Percentiles rank a stretch among this genome's conserved stretches.
phyloP scores from a whole-genome alignment of 2,329 filamentous ascomycete genomes.

The Epicoccum sorghinum region DNA sequence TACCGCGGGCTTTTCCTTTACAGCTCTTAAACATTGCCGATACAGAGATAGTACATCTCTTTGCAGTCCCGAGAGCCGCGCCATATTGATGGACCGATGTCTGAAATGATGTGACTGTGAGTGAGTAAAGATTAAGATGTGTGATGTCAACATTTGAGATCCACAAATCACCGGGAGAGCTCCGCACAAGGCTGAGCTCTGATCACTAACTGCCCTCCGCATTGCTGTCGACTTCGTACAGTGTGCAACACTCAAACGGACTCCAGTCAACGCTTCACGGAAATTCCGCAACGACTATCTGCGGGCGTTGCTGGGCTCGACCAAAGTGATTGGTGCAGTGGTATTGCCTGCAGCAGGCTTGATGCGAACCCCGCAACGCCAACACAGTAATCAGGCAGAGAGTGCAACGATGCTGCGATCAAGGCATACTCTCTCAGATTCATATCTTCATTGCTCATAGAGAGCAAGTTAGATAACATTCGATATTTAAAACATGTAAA shows the following conservation, averaged over 20 bases:
- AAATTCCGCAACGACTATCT: no score
- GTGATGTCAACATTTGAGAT: slow-evolving; percentile 16
- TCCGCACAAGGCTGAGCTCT: slow-evolving; percentile 1
- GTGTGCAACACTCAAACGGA: no score
- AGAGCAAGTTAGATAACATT: no score
- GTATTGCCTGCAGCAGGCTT: neutral
- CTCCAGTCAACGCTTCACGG: no score
- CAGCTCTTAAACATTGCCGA: slow-evolving; percentile 80
- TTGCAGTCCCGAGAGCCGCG: slow-evolving; percentile 82
- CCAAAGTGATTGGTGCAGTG: neutral
- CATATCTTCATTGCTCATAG: neutral
- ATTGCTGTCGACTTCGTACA: neutral
- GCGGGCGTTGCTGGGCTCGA: no score
- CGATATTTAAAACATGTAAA: no score
- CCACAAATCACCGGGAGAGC: neutral
- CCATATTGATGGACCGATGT: slow-evolving; percentile 29
- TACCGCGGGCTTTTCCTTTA: slow-evolving; percentile 79
- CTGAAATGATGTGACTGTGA: neutral
- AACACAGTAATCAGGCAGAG: neutral
- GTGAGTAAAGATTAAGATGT: neutral
- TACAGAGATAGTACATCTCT: slow-evolving; percentile 87
- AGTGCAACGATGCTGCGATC: neutral
- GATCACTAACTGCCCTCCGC: slow-evolving; percentile 1
- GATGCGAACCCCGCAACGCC: slow-evolving; percentile 5
- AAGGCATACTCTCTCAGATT: neutral